These are phyloP conservation scores for Lactarius psammicola DNA, from an alignment of 768 basidiomycete species.

Conservation along the genomic window DNA sequence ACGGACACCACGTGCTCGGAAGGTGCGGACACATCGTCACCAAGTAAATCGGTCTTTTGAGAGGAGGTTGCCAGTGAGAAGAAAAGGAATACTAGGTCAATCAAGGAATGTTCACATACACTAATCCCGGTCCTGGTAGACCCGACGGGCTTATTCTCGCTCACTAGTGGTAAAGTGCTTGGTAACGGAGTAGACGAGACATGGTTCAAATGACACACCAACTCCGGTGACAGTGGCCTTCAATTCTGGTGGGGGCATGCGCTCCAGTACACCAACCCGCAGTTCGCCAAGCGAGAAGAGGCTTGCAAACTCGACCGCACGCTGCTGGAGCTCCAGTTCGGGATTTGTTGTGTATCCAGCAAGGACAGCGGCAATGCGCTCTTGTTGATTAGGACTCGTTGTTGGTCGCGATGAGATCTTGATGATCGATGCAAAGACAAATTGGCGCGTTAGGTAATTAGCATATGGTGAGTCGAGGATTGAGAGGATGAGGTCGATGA, in stretches of 20 bases:
- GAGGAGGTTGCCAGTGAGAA: conserved; percentile 1
- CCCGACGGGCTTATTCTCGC: conserved; percentile 95
- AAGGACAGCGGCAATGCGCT: conserved; percentile 74
- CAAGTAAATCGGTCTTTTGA: conserved; percentile 67
- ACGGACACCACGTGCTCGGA: conserved; percentile 43
- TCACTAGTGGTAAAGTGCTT: conserved; percentile 50
- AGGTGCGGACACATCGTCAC: conserved; percentile 57
- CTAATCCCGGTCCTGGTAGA: conserved; percentile 79
- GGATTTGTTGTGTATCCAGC: conserved; percentile 82
- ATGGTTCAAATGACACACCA: conserved; percentile 49
- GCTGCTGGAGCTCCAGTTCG: conserved; percentile 93
- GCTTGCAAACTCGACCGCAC: conserved; percentile 91
- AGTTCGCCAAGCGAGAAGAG: conserved; percentile 77
- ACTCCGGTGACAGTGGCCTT: conserved; percentile 96
- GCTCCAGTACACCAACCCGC: conserved; percentile 82
- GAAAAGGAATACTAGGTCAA: background rate
- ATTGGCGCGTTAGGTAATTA: conserved; percentile 88
- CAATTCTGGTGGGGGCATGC: conserved; percentile 98
- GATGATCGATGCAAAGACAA: conserved; percentile 83
- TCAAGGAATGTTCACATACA: conserved; percentile 36
- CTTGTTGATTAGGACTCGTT: conserved; percentile 63
- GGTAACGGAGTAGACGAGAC: background rate
- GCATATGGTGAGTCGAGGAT: conserved; percentile 92
- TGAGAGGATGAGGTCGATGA: conserved; percentile 82
- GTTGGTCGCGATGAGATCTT: conserved; percentile 85